A percentile compares a stretch with the other conserved stretches of the same genome.
Evolutionary conservation across 768 basidiomycete species (phyloP).

Genomic region (Termitomyces sp.): DNA sequence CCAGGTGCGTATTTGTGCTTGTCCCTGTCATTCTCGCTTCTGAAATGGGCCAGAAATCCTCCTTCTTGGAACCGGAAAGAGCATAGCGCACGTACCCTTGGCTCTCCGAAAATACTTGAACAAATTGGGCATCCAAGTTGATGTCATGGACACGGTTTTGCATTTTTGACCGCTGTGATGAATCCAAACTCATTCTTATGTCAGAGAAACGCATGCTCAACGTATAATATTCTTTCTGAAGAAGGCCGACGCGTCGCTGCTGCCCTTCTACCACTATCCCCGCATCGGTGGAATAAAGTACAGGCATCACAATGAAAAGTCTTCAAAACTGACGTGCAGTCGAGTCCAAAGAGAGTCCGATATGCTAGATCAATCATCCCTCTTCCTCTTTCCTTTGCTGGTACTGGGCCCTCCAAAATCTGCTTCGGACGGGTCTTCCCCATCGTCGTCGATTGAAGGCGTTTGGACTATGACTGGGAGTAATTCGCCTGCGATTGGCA

Average conservation of each 20-base stretch:
- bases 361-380: constrained; percentile 25
- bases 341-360: not conserved
- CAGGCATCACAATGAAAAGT: constrained; percentile 8
- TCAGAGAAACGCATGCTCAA: constrained; percentile 90
- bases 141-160: constrained; percentile 81
- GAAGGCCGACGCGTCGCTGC: constrained; percentile 93
- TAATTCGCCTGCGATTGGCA: constrained; percentile 43
- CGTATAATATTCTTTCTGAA: constrained; percentile 90
- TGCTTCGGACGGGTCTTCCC: constrained; percentile 40
- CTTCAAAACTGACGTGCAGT: not conserved
- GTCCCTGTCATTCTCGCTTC: not conserved
- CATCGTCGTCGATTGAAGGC: constrained; percentile 59
- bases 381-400: constrained; percentile 67
- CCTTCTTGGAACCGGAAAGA: constrained; percentile 81
- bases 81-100: constrained; percentile 66
- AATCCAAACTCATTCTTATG: constrained; percentile 1
- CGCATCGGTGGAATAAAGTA: constrained; percentile 48
- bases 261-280: constrained; percentile 71
- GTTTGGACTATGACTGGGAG: constrained; percentile 56
- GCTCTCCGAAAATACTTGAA: constrained; percentile 63
- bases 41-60: constrained; percentile 65
- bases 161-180: not conserved
- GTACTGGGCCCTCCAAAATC: constrained; percentile 23
- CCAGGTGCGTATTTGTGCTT: constrained; percentile 60
- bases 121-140: constrained; percentile 78